A percentile compares a stretch with the other conserved stretches of the same genome.
phyloP scores from a whole-genome alignment of 1,284 basidiomycete genomes.

The Exobasidium rhododendri region DNA sequence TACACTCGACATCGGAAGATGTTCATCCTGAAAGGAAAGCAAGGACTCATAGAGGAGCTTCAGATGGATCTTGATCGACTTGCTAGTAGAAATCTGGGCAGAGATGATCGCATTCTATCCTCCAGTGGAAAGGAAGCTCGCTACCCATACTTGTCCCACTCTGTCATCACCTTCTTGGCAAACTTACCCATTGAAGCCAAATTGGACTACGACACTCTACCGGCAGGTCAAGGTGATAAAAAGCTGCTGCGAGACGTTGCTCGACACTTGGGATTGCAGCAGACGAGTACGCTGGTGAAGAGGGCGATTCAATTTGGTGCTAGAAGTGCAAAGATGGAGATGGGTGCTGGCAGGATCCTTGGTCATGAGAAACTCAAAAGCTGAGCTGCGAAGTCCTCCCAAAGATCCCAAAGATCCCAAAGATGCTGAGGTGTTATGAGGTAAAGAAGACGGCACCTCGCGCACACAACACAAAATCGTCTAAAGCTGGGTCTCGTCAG shows the following conservation, averaged over 20 bases:
- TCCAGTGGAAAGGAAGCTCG: slow-evolving; percentile 78
- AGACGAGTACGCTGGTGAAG: slow-evolving; percentile 71
- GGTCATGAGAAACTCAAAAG: slow-evolving; percentile 36
- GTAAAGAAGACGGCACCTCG: too few species aligned
- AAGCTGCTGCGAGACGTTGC: slow-evolving; percentile 64
- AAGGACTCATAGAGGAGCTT: slow-evolving; percentile 74
- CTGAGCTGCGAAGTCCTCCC: background rate
- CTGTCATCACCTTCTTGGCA: slow-evolving; percentile 59
- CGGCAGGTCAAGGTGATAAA: slow-evolving; percentile 72
- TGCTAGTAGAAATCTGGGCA: slow-evolving; percentile 81
- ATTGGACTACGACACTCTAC: slow-evolving; percentile 59
- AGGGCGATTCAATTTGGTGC: slow-evolving; percentile 94
- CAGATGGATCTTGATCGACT: slow-evolving; percentile 90
- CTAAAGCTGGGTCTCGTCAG: too few species aligned
- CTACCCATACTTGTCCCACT: slow-evolving; percentile 42
- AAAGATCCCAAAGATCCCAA: too few species aligned
- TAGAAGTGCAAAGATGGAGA: slow-evolving; percentile 82
- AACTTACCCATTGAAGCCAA: slow-evolving; percentile 74
- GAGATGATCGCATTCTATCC: slow-evolving; percentile 88
- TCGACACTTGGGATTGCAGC: slow-evolving; percentile 24
- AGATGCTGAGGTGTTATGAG: too few species aligned
- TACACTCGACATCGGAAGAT: slow-evolving; percentile 84
- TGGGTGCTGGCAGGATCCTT: slow-evolving; percentile 54
- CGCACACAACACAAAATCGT: too few species aligned
- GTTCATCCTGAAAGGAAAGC: slow-evolving; percentile 56